These are phyloP conservation scores for Rhododendron ferrugineum DNA, from an alignment of 148 eudicot species.

Conservation along the genomic window DNA sequence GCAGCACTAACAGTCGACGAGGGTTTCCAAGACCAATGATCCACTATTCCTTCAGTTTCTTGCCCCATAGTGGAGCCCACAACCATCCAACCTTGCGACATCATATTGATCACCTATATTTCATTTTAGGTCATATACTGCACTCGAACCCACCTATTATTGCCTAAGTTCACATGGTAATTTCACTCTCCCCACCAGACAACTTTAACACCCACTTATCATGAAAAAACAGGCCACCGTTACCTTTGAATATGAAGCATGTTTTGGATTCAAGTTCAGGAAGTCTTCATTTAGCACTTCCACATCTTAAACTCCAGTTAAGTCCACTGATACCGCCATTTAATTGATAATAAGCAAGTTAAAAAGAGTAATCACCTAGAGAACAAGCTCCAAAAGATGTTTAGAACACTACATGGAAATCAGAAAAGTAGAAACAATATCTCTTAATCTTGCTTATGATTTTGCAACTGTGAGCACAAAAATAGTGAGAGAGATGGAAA, in stretches of 20 bases:
- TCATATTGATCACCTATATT: not conserved
- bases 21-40: not conserved
- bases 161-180: not conserved
- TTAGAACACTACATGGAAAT: not conserved
- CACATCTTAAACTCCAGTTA: slow-evolving; percentile 65
- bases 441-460: not conserved
- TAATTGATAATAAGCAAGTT: not conserved
- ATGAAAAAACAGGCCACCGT: not conserved
- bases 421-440: not conserved
- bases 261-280: slow-evolving; percentile 54
- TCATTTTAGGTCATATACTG: not conserved
- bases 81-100: not conserved
- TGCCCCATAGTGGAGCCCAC: not conserved
- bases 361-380: not conserved
- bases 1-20: not conserved
- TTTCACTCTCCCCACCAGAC: not conserved
- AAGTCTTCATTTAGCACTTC: slow-evolving; percentile 73
- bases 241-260: slow-evolving; percentile 71
- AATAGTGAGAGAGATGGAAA: not conserved
- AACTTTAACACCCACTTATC: not conserved
- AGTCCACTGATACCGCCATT: slow-evolving; percentile 21
- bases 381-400: not conserved
- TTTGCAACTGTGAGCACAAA: not conserved
- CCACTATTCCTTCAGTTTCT: not conserved
- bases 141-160: not conserved